A percentile compares a stretch with the other conserved stretches of the same genome.
phyloP scores from a whole-genome alignment of 2,329 filamentous ascomycete species.

The Coniella lustricola region DNA sequence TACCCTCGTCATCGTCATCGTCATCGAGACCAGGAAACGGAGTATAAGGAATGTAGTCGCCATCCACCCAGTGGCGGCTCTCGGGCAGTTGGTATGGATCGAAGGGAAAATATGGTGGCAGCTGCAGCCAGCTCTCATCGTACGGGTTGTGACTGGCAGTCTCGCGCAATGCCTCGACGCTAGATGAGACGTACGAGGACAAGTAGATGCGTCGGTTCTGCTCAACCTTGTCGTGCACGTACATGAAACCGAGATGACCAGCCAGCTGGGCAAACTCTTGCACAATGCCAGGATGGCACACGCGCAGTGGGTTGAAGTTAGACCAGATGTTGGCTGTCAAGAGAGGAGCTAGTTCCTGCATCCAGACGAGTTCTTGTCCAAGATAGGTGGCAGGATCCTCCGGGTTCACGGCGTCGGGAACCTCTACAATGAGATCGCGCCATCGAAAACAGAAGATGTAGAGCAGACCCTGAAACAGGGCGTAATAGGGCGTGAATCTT shows the following conservation, averaged over 20 bases:
- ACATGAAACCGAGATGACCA: slow-evolving; percentile 79
- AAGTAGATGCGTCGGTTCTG: slow-evolving; percentile 86
- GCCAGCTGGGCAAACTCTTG: slow-evolving; percentile 85
- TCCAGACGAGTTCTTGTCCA: slow-evolving; percentile 71
- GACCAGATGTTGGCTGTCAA: slow-evolving; percentile 76
- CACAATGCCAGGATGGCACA: slow-evolving; percentile 86
- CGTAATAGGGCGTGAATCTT: slow-evolving; percentile 79
- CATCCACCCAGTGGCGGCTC: slow-evolving; percentile 81
- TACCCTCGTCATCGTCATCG: slow-evolving; percentile 48
- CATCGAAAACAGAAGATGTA: slow-evolving; percentile 98
- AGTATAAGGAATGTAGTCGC: slow-evolving; percentile 76
- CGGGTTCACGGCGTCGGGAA: slow-evolving; percentile 52
- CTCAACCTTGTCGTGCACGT: slow-evolving; percentile 81
- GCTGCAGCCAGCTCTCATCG: slow-evolving; percentile 72
- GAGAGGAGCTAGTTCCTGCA: slow-evolving; percentile 64
- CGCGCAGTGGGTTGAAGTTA: slow-evolving; percentile 87
- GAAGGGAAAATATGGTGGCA: slow-evolving; percentile 95
- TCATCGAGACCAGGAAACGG: slow-evolving; percentile 62
- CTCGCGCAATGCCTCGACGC: slow-evolving; percentile 48
- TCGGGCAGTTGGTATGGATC: slow-evolving; percentile 88
- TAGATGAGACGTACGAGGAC: slow-evolving; percentile 57
- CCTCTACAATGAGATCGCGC: slow-evolving; percentile 72
- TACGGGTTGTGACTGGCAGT: slow-evolving; percentile 41
- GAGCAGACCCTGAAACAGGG: slow-evolving; percentile 77
- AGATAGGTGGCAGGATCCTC: slow-evolving; percentile 55